Percentiles rank a stretch among this genome's conserved stretches.
These are phyloP conservation scores for Botrytis deweyae DNA, from an alignment of 2,329 filamentous ascomycete species.

Conservation along the genomic window DNA sequence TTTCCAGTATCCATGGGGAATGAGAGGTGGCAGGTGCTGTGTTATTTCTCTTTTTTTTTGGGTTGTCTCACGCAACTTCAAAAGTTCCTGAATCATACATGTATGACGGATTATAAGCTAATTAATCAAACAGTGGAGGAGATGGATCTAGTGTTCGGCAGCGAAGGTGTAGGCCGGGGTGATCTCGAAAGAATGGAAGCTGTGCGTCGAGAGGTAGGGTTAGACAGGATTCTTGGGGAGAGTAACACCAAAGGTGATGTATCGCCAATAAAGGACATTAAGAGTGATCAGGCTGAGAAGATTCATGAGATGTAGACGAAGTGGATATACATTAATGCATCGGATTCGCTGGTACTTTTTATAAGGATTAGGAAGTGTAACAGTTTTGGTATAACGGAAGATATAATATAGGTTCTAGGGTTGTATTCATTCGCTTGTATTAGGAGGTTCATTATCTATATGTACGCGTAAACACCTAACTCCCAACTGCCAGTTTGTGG, in stretches of 20 bases:
- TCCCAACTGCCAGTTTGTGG: slow-evolving; percentile 8
- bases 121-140: slow-evolving; percentile 45
- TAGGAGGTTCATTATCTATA: not conserved
- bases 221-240: slow-evolving; percentile 42
- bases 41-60: not conserved
- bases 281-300: slow-evolving; percentile 7
- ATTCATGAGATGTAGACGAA: not conserved
- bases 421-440: not conserved
- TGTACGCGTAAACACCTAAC: not conserved
- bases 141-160: slow-evolving; percentile 66
- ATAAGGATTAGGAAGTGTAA: not conserved
- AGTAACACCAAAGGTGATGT: not conserved
- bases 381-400: not conserved
- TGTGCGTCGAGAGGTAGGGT: slow-evolving; percentile 68
- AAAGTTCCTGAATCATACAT: not conserved
- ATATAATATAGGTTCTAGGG: not conserved
- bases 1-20: not conserved
- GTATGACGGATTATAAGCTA: not conserved
- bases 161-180: slow-evolving; percentile 62
- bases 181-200: slow-evolving; percentile 71
- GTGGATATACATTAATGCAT: not conserved
- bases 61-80: not conserved
- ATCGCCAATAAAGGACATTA: not conserved
- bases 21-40: not conserved
- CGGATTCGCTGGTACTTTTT: not conserved